phyloP scores from a whole-genome alignment of 2,329 filamentous ascomycete genomes.

The Colletotrichum somersetense region DNA sequence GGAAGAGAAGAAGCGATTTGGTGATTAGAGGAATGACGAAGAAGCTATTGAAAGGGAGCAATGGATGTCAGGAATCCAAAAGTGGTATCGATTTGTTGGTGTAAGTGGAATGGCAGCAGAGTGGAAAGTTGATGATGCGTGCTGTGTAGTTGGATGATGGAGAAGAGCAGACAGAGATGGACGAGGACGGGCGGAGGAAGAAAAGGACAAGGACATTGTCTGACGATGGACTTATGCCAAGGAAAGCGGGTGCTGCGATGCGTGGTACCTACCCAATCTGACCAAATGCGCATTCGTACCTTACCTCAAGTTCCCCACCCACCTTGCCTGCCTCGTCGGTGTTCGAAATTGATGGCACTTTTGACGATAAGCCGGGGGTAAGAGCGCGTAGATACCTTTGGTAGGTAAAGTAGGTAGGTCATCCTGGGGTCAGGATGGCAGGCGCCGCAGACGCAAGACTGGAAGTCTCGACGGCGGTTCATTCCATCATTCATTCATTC shows the following conservation, averaged over 20 bases:
- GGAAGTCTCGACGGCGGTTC: neutral
- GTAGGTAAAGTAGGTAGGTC: neutral
- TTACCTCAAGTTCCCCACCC: constrained; percentile 1
- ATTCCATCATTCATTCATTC: neutral
- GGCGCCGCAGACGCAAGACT: neutral
- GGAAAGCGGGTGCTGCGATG: constrained; percentile 7
- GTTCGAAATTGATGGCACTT: neutral
- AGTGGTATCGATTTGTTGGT: constrained; percentile 18
- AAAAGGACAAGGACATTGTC: constrained; percentile 4
- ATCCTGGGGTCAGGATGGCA: constrained; percentile 4
- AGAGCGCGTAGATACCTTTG: neutral
- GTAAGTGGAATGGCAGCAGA: constrained; percentile 13
- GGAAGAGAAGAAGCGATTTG: neutral
- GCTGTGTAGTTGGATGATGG: constrained; percentile 19
- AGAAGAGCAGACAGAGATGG: constrained; percentile 3
- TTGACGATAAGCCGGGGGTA: neutral
- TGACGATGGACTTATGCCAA: constrained; percentile 26
- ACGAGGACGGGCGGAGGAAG: constrained; percentile 9
- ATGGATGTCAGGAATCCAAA: constrained; percentile 1
- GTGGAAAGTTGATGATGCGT: constrained; percentile 10
- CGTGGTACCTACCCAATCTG: constrained; percentile 12
- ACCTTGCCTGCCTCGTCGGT: constrained; percentile 8
- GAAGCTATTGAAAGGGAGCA: constrained; percentile 6
- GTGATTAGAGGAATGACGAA: neutral
- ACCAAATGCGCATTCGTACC: constrained; percentile 7